Evolutionary conservation across 1,139 yeast genomes (phyloP).

Genomic region (Suhomyces taliae): DNA sequence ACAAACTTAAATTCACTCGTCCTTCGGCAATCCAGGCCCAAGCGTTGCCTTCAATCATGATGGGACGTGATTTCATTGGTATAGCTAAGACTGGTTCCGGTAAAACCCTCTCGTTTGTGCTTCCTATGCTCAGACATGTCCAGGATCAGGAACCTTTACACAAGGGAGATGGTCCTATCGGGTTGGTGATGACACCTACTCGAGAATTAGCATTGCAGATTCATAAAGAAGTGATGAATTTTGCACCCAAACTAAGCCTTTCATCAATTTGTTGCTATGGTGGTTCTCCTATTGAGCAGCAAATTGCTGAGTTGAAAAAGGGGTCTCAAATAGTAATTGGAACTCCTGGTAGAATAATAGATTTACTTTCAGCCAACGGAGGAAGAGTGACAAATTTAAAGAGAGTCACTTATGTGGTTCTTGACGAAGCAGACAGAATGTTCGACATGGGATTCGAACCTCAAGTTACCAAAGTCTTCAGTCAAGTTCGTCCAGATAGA

Average conservation of each 20-base stretch:
- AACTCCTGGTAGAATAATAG: slow-evolving; percentile 95
- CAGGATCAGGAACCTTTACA: slow-evolving; percentile 63
- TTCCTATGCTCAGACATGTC: slow-evolving; percentile 84
- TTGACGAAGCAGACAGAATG: slow-evolving; percentile 97
- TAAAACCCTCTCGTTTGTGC: slow-evolving; percentile 81
- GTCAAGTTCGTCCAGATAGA: slow-evolving; percentile 78
- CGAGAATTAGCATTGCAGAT: slow-evolving; percentile 91
- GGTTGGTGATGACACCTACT: slow-evolving; percentile 84
- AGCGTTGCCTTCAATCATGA: slow-evolving; percentile 87
- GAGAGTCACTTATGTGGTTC: slow-evolving; percentile 74
- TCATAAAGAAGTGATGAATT: slow-evolving; percentile 61
- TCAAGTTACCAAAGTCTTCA: slow-evolving; percentile 80
- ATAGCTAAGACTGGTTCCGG: slow-evolving; percentile 98
- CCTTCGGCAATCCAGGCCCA: slow-evolving; percentile 94
- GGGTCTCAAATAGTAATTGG: slow-evolving; percentile 86
- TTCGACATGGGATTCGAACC: slow-evolving; percentile 98
- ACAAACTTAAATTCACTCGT: slow-evolving; percentile 48
- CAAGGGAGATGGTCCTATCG: slow-evolving; percentile 69
- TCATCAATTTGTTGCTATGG: slow-evolving; percentile 83
- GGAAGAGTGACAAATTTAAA: slow-evolving; percentile 74
- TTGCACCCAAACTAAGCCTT: slow-evolving; percentile 50
- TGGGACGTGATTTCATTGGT: slow-evolving; percentile 88
- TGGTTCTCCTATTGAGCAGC: slow-evolving; percentile 83
- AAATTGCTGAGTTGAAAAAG: slow-evolving; percentile 75
- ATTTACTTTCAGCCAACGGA: slow-evolving; percentile 77